Percentiles rank a stretch among this genome's conserved stretches.
These are phyloP conservation scores for Hevea brasiliensis DNA, from an alignment of 345 rosid species.

Conservation along the genomic window DNA sequence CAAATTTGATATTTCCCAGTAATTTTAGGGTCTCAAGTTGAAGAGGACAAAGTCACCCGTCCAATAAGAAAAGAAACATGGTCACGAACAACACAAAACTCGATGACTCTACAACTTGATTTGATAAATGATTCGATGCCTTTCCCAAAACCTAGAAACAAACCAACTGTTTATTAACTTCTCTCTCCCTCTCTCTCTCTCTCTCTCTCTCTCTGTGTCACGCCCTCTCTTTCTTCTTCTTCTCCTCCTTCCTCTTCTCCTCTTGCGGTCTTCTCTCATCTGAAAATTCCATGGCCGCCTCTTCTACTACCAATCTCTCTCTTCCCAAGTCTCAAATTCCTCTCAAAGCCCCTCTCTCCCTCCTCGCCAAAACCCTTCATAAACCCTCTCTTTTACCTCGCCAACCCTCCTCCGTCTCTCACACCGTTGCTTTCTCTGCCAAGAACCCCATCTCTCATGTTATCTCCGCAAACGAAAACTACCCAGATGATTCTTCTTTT, in stretches of 20 bases:
- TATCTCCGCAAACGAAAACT: constrained; percentile 15
- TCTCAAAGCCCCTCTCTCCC: constrained; percentile 10
- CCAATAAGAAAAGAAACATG: too few species aligned
- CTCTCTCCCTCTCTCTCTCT: neutral
- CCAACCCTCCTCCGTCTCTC: constrained; percentile 4
- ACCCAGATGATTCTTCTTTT: constrained; percentile 23
- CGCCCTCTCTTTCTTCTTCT: too few species aligned
- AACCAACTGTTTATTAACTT: neutral
- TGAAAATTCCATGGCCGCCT: constrained; percentile 11
- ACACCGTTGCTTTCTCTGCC: constrained; percentile 27
- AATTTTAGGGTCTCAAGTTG: too few species aligned
- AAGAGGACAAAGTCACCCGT: too few species aligned
- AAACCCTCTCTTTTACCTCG: constrained; percentile 37
- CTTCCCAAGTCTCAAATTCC: constrained; percentile 10
- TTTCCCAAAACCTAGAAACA: neutral
- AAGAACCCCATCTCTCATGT: constrained; percentile 43
- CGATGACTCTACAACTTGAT: too few species aligned
- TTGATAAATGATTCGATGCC: too few species aligned
- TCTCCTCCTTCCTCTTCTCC: neutral
- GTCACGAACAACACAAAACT: too few species aligned
- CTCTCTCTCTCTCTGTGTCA: neutral
- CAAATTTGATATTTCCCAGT: too few species aligned
- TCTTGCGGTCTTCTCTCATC: neutral
- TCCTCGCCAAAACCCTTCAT: constrained; percentile 43
- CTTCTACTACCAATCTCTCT: constrained; percentile 17